A percentile compares a stretch with the other conserved stretches of the same genome.
phyloP scores from a whole-genome alignment of 768 basidiomycete genomes.

The Phlebiopsis flavidoalba region DNA sequence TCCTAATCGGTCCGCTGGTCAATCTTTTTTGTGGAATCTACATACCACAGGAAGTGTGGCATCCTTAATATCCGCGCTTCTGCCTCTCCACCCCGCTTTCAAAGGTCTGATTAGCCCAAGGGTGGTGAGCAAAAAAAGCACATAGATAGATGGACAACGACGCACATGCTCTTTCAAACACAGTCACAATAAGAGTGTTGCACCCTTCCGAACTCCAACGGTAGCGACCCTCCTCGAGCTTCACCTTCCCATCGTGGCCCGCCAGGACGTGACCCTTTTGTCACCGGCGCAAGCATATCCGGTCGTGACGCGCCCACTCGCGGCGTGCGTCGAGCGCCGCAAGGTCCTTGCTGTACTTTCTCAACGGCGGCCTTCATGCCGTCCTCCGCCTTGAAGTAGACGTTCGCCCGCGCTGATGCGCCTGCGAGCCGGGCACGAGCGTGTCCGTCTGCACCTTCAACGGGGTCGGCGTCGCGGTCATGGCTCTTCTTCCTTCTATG shows the following conservation, averaged over 20 bases:
- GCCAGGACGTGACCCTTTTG: slow-evolving; percentile 52
- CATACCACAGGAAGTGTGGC: slow-evolving; percentile 67
- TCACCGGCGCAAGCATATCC: slow-evolving; percentile 61
- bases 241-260: slow-evolving; percentile 20
- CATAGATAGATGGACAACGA: background rate
- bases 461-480: background rate
- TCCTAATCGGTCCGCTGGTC: slow-evolving; percentile 70
- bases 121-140: background rate
- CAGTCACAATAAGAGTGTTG: slow-evolving; percentile 64
- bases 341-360: slow-evolving; percentile 73
- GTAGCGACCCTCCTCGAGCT: slow-evolving; percentile 72
- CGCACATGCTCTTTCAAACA: slow-evolving; percentile 76
- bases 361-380: slow-evolving; percentile 65
- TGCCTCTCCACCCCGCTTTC: slow-evolving; percentile 73
- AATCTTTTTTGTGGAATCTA: slow-evolving; percentile 65
- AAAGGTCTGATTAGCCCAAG: slow-evolving; percentile 49
- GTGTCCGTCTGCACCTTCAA: slow-evolving; percentile 35
- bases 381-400: slow-evolving; percentile 57
- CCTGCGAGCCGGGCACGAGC: slow-evolving; percentile 66
- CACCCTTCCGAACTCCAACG: slow-evolving; percentile 75
- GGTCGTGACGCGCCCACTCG: slow-evolving; percentile 76
- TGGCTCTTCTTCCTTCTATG: slow-evolving; percentile 7
- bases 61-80: too few species aligned
- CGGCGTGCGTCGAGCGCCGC: slow-evolving; percentile 66
- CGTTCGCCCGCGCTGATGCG: slow-evolving; percentile 50